Evolutionary conservation across 2,329 filamentous ascomycete species (phyloP), one percentile per base, ranked within the genome.

Genomic region (Cordyceps fumosorosea): DNA sequence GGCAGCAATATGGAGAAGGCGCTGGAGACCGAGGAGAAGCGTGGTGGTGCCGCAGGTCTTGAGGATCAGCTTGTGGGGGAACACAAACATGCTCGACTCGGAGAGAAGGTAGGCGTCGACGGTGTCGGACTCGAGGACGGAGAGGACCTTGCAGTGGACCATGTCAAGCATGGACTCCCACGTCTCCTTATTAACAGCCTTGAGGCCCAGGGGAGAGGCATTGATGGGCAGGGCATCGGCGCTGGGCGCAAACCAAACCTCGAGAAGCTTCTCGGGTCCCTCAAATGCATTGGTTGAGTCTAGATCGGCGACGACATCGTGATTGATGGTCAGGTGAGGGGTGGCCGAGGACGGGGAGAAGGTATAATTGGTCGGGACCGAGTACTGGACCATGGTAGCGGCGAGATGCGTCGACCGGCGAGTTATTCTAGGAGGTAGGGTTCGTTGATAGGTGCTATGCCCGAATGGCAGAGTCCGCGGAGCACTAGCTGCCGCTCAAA

Each of bases 21-120:
- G 91, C 67, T 91, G 91, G 52, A 99, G 83, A 22, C 95, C 95
- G 54, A 90, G 88, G 7, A 99, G 84, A 59, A 99, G 80, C 3
- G 95, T 99, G 16, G 95, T 99, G 26, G 95, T 99, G 64, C 95
- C 95, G 71, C 95, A 99, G 8, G 95, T 99, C 85, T 99, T 99
- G 68, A 99, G 81, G 64, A 99, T 96, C 66, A 99, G 84, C 82
- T 99, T 99, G 84, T 99, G 95, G n/a, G 93, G 92, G 76, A 96
- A 99, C 69, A 99, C 91, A 74, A 99, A 99, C 93, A 99, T 96
- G 89, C 95, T 98, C 47, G 95, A 98, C 79, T 99, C 95, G 66
- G 95, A 99, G 62, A 99, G 83, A 7, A 99, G 86, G 74, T 99
- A 99, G 67, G 95, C 93, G 73, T 99, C 95, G 69, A 98, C 89